phyloP scores from a whole-genome alignment of 2,329 filamentous ascomycete genomes.

The Fusarium sp. region DNA sequence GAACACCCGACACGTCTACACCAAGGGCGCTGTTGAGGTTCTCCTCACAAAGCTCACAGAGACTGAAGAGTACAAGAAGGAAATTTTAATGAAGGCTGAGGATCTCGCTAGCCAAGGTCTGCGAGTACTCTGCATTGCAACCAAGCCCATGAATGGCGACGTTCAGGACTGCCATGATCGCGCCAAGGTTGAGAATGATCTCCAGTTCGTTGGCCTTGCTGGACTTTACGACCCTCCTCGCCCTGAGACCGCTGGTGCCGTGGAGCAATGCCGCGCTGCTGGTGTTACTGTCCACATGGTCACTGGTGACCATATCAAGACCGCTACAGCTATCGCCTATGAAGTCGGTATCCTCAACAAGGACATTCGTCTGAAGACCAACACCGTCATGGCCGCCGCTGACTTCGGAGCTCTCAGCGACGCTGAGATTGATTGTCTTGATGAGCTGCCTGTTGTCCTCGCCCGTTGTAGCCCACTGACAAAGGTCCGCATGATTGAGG shows the following conservation, averaged over 20 bases:
- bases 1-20: constrained; percentile 61
- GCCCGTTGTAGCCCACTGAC: constrained; percentile 78
- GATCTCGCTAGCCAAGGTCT: constrained; percentile 73
- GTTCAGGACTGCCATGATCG: constrained; percentile 61
- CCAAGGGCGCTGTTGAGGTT: constrained; percentile 71
- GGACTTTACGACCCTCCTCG: constrained; percentile 81
- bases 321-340: constrained; percentile 73
- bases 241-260: constrained; percentile 72
- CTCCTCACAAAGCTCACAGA: constrained; percentile 66
- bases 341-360: constrained; percentile 72
- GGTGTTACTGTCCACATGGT: constrained; percentile 78
- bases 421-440: constrained; percentile 71
- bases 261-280: constrained; percentile 69
- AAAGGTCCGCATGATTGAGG: constrained; percentile 82
- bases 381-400: constrained; percentile 71
- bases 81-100: constrained; percentile 65
- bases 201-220: constrained; percentile 77
- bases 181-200: constrained; percentile 65
- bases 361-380: constrained; percentile 54
- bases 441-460: constrained; percentile 74
- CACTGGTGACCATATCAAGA: constrained; percentile 77
- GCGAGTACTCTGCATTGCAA: constrained; percentile 76
- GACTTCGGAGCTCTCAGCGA: constrained; percentile 74
- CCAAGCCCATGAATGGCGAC: constrained; percentile 58
- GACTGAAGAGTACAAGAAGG: constrained; percentile 60